These are phyloP conservation scores for Cercospora citrullina DNA, from an alignment of 2,329 filamentous ascomycete species.

Conservation along the genomic window DNA sequence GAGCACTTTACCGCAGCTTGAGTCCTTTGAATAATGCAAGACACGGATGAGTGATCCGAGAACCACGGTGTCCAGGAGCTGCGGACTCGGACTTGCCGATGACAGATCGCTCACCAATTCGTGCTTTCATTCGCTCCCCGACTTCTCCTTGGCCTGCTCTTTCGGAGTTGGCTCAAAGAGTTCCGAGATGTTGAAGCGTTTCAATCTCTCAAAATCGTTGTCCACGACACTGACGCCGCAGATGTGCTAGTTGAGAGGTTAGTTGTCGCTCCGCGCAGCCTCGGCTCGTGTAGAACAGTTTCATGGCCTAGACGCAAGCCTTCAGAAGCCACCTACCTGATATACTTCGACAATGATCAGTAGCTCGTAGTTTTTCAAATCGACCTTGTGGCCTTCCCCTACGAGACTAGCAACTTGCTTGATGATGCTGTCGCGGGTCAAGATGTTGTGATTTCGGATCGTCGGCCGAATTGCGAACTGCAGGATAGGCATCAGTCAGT, in stretches of 20 bases:
- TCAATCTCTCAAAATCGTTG: slow-evolving; percentile 70
- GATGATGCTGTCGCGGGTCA: slow-evolving; percentile 70
- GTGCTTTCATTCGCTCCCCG: neutral
- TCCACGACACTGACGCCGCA: slow-evolving; percentile 79
- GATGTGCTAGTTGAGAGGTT: slow-evolving; percentile 56
- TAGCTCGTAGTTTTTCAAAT: slow-evolving; percentile 74
- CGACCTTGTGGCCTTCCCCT: slow-evolving; percentile 69
- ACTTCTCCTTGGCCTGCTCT: slow-evolving; percentile 26
- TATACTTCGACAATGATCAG: slow-evolving; percentile 79
- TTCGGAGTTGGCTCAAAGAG: slow-evolving; percentile 59
- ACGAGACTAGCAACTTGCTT: slow-evolving; percentile 67
- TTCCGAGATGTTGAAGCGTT: slow-evolving; percentile 76
- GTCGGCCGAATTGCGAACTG: slow-evolving; percentile 85
- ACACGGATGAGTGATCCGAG: neutral
- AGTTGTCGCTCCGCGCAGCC: neutral
- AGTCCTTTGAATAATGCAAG: neutral
- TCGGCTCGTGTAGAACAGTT: neutral
- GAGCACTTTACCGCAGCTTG: neutral
- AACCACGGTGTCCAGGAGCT: neutral
- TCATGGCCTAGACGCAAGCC: slow-evolving; percentile 15
- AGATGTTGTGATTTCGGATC: slow-evolving; percentile 68
- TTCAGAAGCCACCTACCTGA: slow-evolving; percentile 57
- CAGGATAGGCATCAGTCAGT: neutral
- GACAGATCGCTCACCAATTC: neutral
- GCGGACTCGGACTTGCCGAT: neutral